These are phyloP conservation scores for Jaapia argillacea DNA, from an alignment of 768 basidiomycete species.

Conservation along the genomic window DNA sequence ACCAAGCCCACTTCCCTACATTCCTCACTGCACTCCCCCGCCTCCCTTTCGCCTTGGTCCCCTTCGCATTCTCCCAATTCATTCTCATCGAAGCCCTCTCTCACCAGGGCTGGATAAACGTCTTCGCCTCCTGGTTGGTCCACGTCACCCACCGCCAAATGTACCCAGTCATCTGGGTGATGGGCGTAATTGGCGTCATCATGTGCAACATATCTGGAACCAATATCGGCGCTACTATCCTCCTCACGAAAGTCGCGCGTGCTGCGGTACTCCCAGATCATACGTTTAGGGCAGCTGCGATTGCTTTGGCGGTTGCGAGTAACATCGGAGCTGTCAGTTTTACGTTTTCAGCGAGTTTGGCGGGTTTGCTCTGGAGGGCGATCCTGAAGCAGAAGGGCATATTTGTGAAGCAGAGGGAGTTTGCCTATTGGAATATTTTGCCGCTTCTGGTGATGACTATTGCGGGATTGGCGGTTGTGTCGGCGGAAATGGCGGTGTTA, in stretches of 20 bases:
- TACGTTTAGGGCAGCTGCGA: conserved; percentile 7
- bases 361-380: conserved; percentile 74
- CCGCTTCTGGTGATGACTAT: conserved; percentile 58
- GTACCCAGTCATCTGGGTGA: conserved; percentile 25
- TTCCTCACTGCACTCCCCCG: conserved; percentile 53
- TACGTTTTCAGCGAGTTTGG: conserved; percentile 82
- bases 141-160: too few relatives aligned
- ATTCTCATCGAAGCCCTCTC: background rate
- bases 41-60: conserved; percentile 73
- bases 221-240: conserved; percentile 87
- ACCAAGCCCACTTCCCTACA: conserved; percentile 72
- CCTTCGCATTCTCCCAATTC: conserved; percentile 89
- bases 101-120: background rate
- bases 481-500: conserved; percentile 63
- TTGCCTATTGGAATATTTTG: conserved; percentile 70
- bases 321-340: conserved; percentile 90
- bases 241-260: conserved; percentile 72
- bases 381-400: conserved; percentile 73
- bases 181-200: conserved; percentile 50
- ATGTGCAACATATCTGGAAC: conserved; percentile 79
- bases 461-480: conserved; percentile 60
- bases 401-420: conserved; percentile 44
- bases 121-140: conserved; percentile 61
- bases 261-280: conserved; percentile 17
- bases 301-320: conserved; percentile 71